Conservation (phyloP, 2,329 filamentous ascomycete genomes). For the Trichoderma cornu-damae region DNA sequence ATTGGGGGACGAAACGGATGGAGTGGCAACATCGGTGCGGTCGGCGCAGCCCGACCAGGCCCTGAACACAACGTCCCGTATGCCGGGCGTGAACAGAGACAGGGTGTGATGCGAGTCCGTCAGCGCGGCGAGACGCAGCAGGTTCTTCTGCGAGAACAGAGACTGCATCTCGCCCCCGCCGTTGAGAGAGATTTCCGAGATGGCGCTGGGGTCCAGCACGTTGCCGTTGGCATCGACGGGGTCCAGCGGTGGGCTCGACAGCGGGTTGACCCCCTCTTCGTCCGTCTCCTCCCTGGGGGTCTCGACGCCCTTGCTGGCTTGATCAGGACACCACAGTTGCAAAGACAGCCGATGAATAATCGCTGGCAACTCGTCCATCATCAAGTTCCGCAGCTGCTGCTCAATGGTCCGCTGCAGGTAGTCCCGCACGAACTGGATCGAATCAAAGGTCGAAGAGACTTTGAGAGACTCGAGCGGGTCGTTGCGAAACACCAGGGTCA, state of each 20-base stretch:
- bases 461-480: conserved; percentile 96
- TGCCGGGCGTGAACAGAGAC: conserved; percentile 86
- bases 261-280: conserved; percentile 68
- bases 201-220: conserved; percentile 66
- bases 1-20: conserved; percentile 45
- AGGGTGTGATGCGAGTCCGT: conserved; percentile 86
- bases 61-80: conserved; percentile 82
- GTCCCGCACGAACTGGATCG: conserved; percentile 95
- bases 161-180: conserved; percentile 77
- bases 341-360: conserved; percentile 93
- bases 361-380: conserved; percentile 96
- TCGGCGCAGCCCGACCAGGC: conserved; percentile 83
- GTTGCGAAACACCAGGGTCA: conserved; percentile 96
- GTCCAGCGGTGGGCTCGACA: conserved; percentile 74
- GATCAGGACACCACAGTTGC: conserved; percentile 84
- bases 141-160: conserved; percentile 91
- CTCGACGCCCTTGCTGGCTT: conserved; percentile 48
- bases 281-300: conserved; percentile 46
- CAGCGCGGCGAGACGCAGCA: conserved; percentile 74
- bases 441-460: conserved; percentile 98
- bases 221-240: conserved; percentile 78
- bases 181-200: conserved; percentile 73
- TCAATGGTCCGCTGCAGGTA: conserved; percentile 97
- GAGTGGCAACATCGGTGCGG: conserved; percentile 54
- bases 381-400: conserved; percentile 80